phyloP scores from a whole-genome alignment of 1,284 basidiomycete genomes.

The Dichomitus squalens region DNA sequence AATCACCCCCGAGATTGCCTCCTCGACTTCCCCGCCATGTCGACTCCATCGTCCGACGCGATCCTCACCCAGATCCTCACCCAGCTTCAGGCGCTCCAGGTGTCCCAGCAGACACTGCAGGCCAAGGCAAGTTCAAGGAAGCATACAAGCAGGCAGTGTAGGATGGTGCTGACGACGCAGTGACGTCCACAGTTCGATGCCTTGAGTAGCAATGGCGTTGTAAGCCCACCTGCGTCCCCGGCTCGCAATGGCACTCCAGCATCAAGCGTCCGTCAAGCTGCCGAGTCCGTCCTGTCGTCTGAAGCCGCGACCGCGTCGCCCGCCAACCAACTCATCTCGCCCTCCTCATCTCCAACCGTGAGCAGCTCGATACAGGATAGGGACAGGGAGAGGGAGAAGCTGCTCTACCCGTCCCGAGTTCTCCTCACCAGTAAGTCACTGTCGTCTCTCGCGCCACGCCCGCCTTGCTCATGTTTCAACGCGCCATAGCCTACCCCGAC shows the following conservation, averaged over 20 bases:
- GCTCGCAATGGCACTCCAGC: constrained; percentile 29
- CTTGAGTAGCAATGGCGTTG: constrained; percentile 26
- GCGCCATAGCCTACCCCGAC: constrained; percentile 62
- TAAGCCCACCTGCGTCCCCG: constrained; percentile 31
- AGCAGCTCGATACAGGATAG: constrained; percentile 22
- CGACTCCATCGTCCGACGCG: constrained; percentile 49
- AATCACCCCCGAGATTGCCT: not conserved
- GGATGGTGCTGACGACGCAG: not conserved
- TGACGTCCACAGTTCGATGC: constrained; percentile 39
- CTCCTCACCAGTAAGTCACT: constrained; percentile 73
- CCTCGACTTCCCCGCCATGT: constrained; percentile 36
- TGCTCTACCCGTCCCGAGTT: constrained; percentile 77
- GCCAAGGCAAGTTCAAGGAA: constrained; percentile 57
- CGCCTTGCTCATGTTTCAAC: not conserved
- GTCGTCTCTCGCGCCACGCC: constrained; percentile 2
- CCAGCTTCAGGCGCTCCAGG: constrained; percentile 68
- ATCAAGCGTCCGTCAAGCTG: constrained; percentile 20
- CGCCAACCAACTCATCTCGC: constrained; percentile 21
- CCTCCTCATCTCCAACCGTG: constrained; percentile 28
- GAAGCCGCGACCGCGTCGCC: constrained; percentile 29
- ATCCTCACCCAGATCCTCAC: constrained; percentile 72
- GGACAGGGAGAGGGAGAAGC: constrained; percentile 66
- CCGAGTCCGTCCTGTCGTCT: constrained; percentile 22
- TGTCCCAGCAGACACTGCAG: constrained; percentile 73
- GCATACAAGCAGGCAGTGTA: not conserved